A percentile compares a stretch with the other conserved stretches of the same genome.
phyloP scores from a whole-genome alignment of 768 basidiomycete genomes.

The Sarcomyxa edulis region DNA sequence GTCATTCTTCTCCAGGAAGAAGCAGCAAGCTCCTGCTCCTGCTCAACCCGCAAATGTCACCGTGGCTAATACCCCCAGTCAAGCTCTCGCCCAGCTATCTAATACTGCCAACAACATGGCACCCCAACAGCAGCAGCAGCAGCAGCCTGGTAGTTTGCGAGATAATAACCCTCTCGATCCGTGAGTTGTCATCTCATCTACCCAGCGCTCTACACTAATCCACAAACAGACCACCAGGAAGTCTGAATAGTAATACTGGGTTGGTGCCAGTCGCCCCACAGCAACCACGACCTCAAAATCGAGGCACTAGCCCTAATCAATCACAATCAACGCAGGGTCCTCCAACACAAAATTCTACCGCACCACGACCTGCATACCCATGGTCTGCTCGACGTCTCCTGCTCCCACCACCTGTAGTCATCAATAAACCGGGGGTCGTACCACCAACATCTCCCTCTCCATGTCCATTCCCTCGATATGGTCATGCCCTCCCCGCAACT shows the following conservation, averaged over 20 bases:
- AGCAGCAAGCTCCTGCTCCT: constrained; percentile 52
- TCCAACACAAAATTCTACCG: constrained; percentile 15
- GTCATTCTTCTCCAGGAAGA: constrained; percentile 93
- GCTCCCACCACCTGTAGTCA: constrained; percentile 60
- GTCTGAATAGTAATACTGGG: constrained; percentile 1
- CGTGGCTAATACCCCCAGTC: constrained; percentile 58
- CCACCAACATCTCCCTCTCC: constrained; percentile 71
- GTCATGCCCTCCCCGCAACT: constrained; percentile 82
- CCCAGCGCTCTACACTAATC: not conserved
- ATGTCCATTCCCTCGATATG: constrained; percentile 94
- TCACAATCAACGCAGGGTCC: no score
- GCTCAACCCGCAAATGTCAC: constrained; percentile 40
- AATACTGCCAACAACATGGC: constrained; percentile 11
- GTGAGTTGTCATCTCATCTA: constrained; percentile 22
- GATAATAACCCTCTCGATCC: constrained; percentile 19
- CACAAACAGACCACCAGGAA: constrained; percentile 1
- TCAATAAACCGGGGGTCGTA: constrained; percentile 58
- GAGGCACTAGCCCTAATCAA: constrained; percentile 26
- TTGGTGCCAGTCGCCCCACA: constrained; percentile 17
- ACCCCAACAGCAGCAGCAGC: constrained; percentile 15
- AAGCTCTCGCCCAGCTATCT: constrained; percentile 60
- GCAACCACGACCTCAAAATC: constrained; percentile 31
- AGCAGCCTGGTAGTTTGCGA: constrained; percentile 14
- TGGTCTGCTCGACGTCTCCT: constrained; percentile 76
- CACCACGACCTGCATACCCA: constrained; percentile 63